A percentile compares a stretch with the other conserved stretches of the same genome.
Conservation (phyloP, 805 yeast species). For the Saccharomycopsis synnaedendra region DNA sequence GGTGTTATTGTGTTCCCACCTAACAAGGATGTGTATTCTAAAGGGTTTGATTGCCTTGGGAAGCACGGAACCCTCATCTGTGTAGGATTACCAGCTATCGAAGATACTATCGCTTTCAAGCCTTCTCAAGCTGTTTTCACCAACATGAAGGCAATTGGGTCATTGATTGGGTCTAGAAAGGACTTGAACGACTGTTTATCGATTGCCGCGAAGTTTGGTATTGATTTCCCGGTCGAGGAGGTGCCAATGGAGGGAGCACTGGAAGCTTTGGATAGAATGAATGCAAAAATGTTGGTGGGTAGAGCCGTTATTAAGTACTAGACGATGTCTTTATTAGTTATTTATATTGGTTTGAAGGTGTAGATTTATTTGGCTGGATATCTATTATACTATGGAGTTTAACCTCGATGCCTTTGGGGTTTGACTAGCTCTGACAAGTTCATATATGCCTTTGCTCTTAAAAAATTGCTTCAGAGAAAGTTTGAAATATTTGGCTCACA, state of each 20-base stretch:
- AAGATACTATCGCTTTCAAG: constrained; percentile 12
- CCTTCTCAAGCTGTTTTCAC: constrained; percentile 15
- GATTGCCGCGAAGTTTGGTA: constrained; percentile 17
- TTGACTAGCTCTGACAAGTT: too few relatives aligned
- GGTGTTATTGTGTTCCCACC: constrained; percentile 35
- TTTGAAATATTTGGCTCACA: too few relatives aligned
- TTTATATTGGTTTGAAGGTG: not conserved
- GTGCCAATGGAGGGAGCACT: constrained; percentile 10
- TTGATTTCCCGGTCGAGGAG: constrained; percentile 16
- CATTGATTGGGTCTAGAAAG: constrained; percentile 19
- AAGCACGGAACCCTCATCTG: constrained; percentile 18
- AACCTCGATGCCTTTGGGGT: too few relatives aligned
- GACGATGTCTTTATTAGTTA: not conserved
- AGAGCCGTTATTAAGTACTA: constrained; percentile 19
- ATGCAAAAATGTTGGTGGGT: constrained; percentile 17
- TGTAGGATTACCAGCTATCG: constrained; percentile 18
- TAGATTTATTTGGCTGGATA: too few relatives aligned
- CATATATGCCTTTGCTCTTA: too few relatives aligned
- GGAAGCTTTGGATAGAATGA: constrained; percentile 16
- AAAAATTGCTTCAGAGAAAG: too few relatives aligned
- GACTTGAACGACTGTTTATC: constrained; percentile 20
- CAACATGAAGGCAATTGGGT: constrained; percentile 17
- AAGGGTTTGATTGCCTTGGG: constrained; percentile 17
- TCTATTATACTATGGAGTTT: too few relatives aligned
- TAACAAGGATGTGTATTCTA: constrained; percentile 13